Conservation (phyloP, 768 basidiomycete species). For the Mycena venus region DNA sequence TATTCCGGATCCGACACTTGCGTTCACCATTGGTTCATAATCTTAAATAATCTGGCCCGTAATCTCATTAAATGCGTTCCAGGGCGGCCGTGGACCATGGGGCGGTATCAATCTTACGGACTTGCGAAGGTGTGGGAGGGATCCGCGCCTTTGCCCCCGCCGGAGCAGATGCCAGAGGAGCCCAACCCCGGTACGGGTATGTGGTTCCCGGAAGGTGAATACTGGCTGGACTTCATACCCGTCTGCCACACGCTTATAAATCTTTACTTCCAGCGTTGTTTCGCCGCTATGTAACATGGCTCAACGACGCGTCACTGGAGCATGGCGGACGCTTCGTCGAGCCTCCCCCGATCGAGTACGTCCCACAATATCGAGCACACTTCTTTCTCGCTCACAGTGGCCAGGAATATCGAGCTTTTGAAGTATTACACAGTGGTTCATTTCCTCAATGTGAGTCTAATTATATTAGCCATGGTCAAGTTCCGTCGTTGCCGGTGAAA, state of each 20-base stretch:
- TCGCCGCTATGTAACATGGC: constrained; percentile 15
- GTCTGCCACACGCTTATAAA: neutral
- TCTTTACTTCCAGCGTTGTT: neutral
- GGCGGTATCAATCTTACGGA: constrained; percentile 34
- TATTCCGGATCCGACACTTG: constrained; percentile 48
- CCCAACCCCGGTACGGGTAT: neutral
- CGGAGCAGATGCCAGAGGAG: neutral
- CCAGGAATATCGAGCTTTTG: constrained; percentile 1
- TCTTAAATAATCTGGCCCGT: no score
- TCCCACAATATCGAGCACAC: neutral
- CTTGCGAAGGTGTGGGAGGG: constrained; percentile 40
- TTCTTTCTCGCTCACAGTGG: neutral
- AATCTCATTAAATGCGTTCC: no score
- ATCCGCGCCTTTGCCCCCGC: constrained; percentile 19
- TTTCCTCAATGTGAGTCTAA: constrained; percentile 8
- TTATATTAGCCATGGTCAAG: no score
- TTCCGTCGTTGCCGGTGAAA: neutral
- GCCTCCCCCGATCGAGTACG: constrained; percentile 16
- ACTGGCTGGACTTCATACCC: neutral
- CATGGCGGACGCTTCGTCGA: no score
- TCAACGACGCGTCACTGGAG: constrained; percentile 18
- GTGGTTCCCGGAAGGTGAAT: constrained; percentile 10
- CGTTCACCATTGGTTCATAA: constrained; percentile 31
- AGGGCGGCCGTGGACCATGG: constrained; percentile 36
- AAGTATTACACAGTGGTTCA: constrained; percentile 5